Percentiles rank a stretch among this genome's conserved stretches.
These are phyloP conservation scores for Aspergillus ostianus DNA, from an alignment of 495 filamentous ascomycete genomes.

Conservation along the genomic window DNA sequence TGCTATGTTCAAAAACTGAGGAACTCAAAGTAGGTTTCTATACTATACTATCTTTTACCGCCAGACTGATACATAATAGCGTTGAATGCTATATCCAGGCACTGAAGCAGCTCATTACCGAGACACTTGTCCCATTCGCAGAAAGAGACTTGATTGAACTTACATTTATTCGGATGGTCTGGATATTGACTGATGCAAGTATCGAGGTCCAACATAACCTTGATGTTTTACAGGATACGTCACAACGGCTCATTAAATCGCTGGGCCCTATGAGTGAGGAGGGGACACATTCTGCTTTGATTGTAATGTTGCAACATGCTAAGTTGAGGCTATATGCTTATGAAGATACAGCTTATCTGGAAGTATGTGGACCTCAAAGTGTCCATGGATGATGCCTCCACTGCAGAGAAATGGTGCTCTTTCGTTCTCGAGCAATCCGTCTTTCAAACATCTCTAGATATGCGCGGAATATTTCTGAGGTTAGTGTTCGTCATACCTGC, in stretches of 20 bases:
- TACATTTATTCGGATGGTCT: conserved; percentile 59
- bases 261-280: conserved; percentile 45
- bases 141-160: conserved; percentile 60
- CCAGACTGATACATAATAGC: conserved; percentile 16
- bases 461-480: conserved; percentile 68
- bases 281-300: conserved; percentile 68
- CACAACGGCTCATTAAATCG: conserved; percentile 35
- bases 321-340: conserved; percentile 13
- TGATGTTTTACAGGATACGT: conserved; percentile 33
- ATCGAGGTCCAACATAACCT: conserved; percentile 22
- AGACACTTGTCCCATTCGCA: conserved; percentile 40
- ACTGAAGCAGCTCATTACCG: conserved; percentile 58
- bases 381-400: conserved; percentile 48
- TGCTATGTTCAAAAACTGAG: conserved; percentile 68
- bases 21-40: conserved; percentile 21
- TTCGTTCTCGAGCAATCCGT: conserved; percentile 59
- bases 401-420: conserved; percentile 68
- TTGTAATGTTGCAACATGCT: conserved; percentile 41
- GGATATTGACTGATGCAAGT: conserved; percentile 48
- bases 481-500: conserved; percentile 27
- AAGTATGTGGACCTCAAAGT: conserved; percentile 64
- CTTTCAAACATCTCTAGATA: conserved; percentile 62
- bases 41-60: not conserved
- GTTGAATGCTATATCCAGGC: conserved; percentile 46
- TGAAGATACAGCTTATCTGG: conserved; percentile 63